Evolutionary conservation across 2,329 filamentous ascomycete species (phyloP).

Genomic region (Capronia epimyces): DNA sequence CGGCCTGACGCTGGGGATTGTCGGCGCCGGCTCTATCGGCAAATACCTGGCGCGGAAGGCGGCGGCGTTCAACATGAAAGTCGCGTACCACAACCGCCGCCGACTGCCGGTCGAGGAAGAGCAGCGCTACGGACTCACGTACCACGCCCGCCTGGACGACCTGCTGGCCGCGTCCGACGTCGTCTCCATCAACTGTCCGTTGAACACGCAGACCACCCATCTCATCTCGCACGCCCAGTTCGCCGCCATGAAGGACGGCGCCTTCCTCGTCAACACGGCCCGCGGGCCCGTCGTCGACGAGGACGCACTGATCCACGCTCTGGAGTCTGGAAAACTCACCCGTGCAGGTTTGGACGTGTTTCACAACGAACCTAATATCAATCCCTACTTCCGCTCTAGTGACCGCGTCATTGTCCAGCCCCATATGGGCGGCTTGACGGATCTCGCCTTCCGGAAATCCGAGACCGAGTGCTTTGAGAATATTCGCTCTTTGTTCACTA

Average conservation of each 20-base stretch:
- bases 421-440: slow-evolving; percentile 26
- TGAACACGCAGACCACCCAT: slow-evolving; percentile 10
- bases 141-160: slow-evolving; percentile 29
- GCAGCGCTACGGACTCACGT: slow-evolving; percentile 33
- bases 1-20: slow-evolving; percentile 44
- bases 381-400: background rate
- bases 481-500: slow-evolving; percentile 38
- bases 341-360: slow-evolving; percentile 40
- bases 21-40: slow-evolving; percentile 48
- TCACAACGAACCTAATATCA: slow-evolving; percentile 5
- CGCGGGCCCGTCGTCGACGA: slow-evolving; percentile 48
- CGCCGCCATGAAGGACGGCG: slow-evolving; percentile 44
- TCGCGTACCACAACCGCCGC: slow-evolving; percentile 69
- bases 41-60: slow-evolving; percentile 51
- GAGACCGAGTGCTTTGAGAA: slow-evolving; percentile 46
- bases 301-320: slow-evolving; percentile 42
- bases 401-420: slow-evolving; percentile 2
- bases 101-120: slow-evolving; percentile 51
- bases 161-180: slow-evolving; percentile 34
- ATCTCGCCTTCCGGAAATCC: slow-evolving; percentile 35
- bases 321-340: slow-evolving; percentile 44
- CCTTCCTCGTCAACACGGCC: slow-evolving; percentile 48
- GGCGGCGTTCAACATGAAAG: slow-evolving; percentile 67
- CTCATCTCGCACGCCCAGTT: slow-evolving; percentile 39
- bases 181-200: slow-evolving; percentile 31